Base-by-base conservation (phyloP, 352 stramenopile genomes). In the Pythium insidiosum region DNA sequence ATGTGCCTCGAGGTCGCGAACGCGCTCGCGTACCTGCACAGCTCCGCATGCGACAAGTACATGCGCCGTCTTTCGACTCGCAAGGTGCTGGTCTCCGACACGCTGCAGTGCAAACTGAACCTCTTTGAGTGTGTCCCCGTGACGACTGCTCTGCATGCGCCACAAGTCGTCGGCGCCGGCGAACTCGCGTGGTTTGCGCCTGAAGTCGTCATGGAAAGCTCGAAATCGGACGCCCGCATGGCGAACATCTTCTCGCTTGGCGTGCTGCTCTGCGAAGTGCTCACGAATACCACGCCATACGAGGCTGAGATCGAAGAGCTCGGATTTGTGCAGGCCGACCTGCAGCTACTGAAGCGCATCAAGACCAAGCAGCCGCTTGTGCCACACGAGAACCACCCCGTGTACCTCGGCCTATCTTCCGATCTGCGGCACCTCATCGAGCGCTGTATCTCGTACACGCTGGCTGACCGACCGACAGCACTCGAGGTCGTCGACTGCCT, bases 1-100 rank as follows among this genome's bases (percentile, higher is more conserved):
- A 84, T 91, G 45, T 88, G 75, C 40, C 57, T 75, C 15, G 74
- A 88, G 29, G 43, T 88, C n/a, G 74, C 76, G 9, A 49, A 58
- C 18, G 73, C 67, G 6, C 60, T 91, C 15, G 48, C 61, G 19
- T 86, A 84, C 50, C 43, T 91, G 55, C 76, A 91, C 48, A 59
- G 53, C 25, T 54, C 25, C 37, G 51, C 47, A 12, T 41, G 43
- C 12, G 47, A 56, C 31, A 40, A 55, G 48, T 50, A 47, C 23
- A 47, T 68, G 29, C 43, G 41, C 9, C 39, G 31, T 4, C 41
- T 68, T 12, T 50, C 43, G 15, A 61, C 42, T 28, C 59, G 50
- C 18, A 60, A 60, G 24, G 43, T 68, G 25, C 47, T 68, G 16
- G 59, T 68, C 4, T 64, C 52, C 34, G 51, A 24, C 19, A 40